Percentiles rank a stretch among this genome's conserved stretches.
Evolutionary conservation across 257 asterid species (phyloP).

Genomic region (Orobanche coerulescens): DNA sequence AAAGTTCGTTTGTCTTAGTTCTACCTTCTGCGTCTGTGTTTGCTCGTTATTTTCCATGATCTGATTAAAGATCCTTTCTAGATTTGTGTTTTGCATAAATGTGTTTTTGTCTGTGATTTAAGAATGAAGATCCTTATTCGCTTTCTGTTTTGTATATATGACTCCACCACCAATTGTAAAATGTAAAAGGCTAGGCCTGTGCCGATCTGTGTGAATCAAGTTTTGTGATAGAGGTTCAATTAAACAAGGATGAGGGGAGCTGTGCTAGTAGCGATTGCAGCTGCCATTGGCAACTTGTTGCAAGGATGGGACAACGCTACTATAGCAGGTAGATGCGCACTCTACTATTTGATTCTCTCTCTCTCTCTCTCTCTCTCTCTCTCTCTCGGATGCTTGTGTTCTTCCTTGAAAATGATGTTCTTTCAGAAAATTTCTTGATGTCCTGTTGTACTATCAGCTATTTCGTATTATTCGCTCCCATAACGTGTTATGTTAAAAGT

Average conservation of each 20-base stretch:
- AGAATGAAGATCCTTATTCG: not conserved
- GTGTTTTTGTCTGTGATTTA: not conserved
- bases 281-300: conserved; percentile 82
- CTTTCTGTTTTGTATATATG: conserved; percentile 6
- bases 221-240: not conserved
- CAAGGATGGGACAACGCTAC: conserved; percentile 99
- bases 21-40: not conserved
- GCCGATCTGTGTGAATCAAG: conserved; percentile 6
- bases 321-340: conserved; percentile 79
- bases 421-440: not conserved
- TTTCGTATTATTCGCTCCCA: not conserved
- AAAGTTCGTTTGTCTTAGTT: not conserved
- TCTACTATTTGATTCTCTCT: no score
- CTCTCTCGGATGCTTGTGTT: no score
- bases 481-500: not conserved
- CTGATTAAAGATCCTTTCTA: conserved; percentile 1
- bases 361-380: no score
- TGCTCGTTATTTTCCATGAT: not conserved
- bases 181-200: not conserved
- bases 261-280: conserved; percentile 70
- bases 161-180: not conserved
- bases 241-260: conserved; percentile 63
- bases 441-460: not conserved
- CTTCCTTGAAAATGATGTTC: not conserved
- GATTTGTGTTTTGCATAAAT: conserved; percentile 9